A percentile compares a stretch with the other conserved stretches of the same genome.
These are phyloP conservation scores for Neurospora sp. DNA, from an alignment of 495 filamentous ascomycete genomes.

Conservation along the genomic window DNA sequence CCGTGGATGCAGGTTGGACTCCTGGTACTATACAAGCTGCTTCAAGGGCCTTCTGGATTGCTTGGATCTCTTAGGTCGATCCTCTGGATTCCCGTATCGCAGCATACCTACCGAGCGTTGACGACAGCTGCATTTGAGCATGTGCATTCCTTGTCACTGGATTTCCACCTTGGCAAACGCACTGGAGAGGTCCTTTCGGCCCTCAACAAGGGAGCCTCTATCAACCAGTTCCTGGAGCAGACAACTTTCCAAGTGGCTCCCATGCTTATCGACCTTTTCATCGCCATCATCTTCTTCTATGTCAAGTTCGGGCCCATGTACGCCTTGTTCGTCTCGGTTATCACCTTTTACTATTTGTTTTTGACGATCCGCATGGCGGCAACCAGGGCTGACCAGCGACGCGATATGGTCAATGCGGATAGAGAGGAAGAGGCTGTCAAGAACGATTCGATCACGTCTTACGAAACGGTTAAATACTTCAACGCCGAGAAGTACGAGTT, in stretches of 20 bases:
- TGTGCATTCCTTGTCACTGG: slow-evolving; percentile 85
- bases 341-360: slow-evolving; percentile 95
- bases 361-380: slow-evolving; percentile 92
- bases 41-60: slow-evolving; percentile 81
- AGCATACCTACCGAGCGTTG: slow-evolving; percentile 91
- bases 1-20: slow-evolving; percentile 50
- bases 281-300: slow-evolving; percentile 82
- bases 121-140: slow-evolving; percentile 95
- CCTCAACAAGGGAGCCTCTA: slow-evolving; percentile 87
- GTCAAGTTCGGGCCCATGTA: slow-evolving; percentile 76
- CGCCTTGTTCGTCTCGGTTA: slow-evolving; percentile 78
- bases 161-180: slow-evolving; percentile 94
- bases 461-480: slow-evolving; percentile 99
- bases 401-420: slow-evolving; percentile 88
- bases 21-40: slow-evolving; percentile 70
- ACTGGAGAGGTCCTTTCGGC: slow-evolving; percentile 94
- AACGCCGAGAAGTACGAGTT: slow-evolving; percentile 95
- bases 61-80: slow-evolving; percentile 71
- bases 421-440: slow-evolving; percentile 95
- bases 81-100: slow-evolving; percentile 90
- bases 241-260: slow-evolving; percentile 91
- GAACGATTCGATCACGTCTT: slow-evolving; percentile 95
- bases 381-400: slow-evolving; percentile 78
- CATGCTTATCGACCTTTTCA: slow-evolving; percentile 81
- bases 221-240: slow-evolving; percentile 94